phyloP scores from a whole-genome alignment of 441 rosid species.

The Arabidopsis hybrid region DNA sequence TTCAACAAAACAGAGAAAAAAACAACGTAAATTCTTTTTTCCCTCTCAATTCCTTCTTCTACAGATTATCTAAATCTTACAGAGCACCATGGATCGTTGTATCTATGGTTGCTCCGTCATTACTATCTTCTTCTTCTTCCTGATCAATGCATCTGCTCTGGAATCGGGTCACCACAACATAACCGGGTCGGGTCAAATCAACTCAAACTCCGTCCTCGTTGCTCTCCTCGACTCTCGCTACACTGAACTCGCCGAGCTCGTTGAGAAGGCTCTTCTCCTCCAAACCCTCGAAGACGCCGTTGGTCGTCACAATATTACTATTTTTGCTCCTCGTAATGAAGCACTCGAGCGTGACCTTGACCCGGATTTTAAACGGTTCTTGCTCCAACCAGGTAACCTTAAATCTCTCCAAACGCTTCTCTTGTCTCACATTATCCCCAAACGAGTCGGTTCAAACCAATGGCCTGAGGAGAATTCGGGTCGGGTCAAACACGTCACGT shows the following conservation, averaged over 20 bases:
- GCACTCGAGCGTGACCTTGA: constrained; percentile 74
- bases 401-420: constrained; percentile 63
- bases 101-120: constrained; percentile 48
- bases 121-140: constrained; percentile 20
- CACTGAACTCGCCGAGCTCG: constrained; percentile 71
- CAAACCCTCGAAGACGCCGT: constrained; percentile 66
- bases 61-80: constrained; percentile 22
- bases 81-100: constrained; percentile 48
- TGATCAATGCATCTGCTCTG: constrained; percentile 14
- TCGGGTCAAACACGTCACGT: constrained; percentile 50
- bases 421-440: constrained; percentile 64
- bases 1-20: constrained; percentile 15
- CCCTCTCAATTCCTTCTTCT: neutral
- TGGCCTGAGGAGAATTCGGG: constrained; percentile 48
- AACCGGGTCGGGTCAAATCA: constrained; percentile 54
- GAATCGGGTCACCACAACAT: constrained; percentile 34
- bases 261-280: constrained; percentile 71
- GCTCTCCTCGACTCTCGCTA: constrained; percentile 77
- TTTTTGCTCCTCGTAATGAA: constrained; percentile 74
- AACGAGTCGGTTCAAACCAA: constrained; percentile 48
- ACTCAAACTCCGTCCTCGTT: constrained; percentile 71
- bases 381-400: constrained; percentile 73
- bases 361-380: constrained; percentile 71
- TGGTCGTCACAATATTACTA: constrained; percentile 63
- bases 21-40: neutral